Conservation (phyloP, 1,284 basidiomycete species). For the Sphaerobolus stellatus region DNA sequence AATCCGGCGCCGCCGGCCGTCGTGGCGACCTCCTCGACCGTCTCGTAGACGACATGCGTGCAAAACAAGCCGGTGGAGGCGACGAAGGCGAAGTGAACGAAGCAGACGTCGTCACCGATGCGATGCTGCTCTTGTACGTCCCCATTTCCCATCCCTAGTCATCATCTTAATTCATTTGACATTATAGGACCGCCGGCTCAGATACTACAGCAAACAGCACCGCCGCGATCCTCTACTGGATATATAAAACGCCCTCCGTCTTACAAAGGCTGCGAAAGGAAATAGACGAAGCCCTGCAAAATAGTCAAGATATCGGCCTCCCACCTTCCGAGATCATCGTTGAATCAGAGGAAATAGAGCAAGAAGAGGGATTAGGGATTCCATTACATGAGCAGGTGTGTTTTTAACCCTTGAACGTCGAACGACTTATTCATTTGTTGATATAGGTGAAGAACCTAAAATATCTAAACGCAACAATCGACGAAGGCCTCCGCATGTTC, state of each 20-base stretch:
- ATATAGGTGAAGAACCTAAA: constrained; percentile 8
- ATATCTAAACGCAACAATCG: constrained; percentile 14
- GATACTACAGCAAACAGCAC: constrained; percentile 35
- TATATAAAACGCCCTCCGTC: constrained; percentile 24
- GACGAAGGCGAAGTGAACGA: constrained; percentile 14
- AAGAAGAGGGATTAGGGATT: neutral
- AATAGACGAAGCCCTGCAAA: neutral
- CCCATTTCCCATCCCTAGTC: neutral
- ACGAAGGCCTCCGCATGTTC: constrained; percentile 14
- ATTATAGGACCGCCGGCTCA: constrained; percentile 33
- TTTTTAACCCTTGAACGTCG: neutral
- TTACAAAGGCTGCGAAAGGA: constrained; percentile 22
- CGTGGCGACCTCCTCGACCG: constrained; percentile 14
- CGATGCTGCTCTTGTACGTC: constrained; percentile 32
- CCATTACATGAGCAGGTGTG: constrained; percentile 5
- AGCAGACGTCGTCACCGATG: constrained; percentile 24
- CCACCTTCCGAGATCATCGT: neutral
- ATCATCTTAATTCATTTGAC: neutral
- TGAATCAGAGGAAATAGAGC: neutral
- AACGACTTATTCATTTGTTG: neutral
- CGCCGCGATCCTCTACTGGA: constrained; percentile 26
- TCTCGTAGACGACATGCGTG: constrained; percentile 19
- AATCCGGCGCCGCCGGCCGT: neutral
- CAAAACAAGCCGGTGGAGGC: constrained; percentile 16
- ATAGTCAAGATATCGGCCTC: neutral